A percentile compares a stretch with the other conserved stretches of the same genome.
These are phyloP conservation scores for Onygena corvina DNA, from an alignment of 2,329 filamentous ascomycete genomes.

Conservation along the genomic window DNA sequence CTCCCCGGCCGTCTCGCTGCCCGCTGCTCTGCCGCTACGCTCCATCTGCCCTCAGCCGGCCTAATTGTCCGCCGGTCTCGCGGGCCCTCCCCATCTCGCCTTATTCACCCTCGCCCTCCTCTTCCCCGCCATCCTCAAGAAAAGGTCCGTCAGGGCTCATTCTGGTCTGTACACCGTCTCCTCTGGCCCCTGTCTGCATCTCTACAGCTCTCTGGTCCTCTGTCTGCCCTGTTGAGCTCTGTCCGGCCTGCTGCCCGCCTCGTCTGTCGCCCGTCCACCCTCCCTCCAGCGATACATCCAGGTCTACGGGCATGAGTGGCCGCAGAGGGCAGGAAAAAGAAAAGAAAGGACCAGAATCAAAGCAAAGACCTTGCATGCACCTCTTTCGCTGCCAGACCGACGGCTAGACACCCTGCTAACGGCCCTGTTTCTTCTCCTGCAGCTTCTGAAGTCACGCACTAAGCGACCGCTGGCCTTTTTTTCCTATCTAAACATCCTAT, in stretches of 20 bases:
- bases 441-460: not conserved
- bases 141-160: no score
- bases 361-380: no score
- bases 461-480: not conserved
- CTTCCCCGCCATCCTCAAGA: no score
- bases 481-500: no score
- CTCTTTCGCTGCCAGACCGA: no score
- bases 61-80: no score
- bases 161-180: not conserved
- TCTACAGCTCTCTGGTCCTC: not conserved
- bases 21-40: no score
- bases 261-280: slow-evolving; percentile 9
- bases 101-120: slow-evolving; percentile 5
- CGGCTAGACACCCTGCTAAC: not conserved
- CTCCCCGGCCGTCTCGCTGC: no score
- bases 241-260: slow-evolving; percentile 9
- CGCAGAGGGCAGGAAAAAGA: not conserved
- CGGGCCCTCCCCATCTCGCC: slow-evolving; percentile 3
- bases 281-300: slow-evolving; percentile 6
- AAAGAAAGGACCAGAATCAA: no score
- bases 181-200: not conserved
- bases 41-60: no score
- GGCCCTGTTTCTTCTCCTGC: not conserved
- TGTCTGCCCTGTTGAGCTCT: not conserved
- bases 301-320: not conserved